These are phyloP conservation scores for Fusarium keratoplasticum DNA, from an alignment of 2,329 filamentous ascomycete genomes.

Conservation along the genomic window DNA sequence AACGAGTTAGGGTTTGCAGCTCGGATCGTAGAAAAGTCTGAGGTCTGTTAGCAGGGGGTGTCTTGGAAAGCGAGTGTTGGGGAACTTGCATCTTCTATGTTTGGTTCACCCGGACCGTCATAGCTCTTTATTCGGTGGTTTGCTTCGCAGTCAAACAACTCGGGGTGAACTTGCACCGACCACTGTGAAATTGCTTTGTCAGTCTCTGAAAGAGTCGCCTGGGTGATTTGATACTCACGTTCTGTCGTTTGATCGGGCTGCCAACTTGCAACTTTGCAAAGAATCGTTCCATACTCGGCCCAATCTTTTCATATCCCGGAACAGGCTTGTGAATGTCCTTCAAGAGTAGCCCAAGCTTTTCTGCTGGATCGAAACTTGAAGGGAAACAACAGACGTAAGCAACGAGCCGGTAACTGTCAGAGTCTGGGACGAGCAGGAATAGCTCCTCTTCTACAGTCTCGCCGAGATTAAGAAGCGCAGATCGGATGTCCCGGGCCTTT, in stretches of 20 bases:
- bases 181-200: constrained; percentile 21
- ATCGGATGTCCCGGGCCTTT: not conserved
- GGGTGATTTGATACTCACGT: constrained; percentile 49
- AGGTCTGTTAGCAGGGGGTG: not conserved
- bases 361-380: not conserved
- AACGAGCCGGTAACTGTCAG: constrained; percentile 55
- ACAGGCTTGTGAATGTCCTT: constrained; percentile 58
- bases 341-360: constrained; percentile 38
- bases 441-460: constrained; percentile 29
- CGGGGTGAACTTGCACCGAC: constrained; percentile 37
- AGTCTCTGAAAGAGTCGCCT: not conserved
- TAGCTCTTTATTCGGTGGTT: constrained; percentile 11
- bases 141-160: constrained; percentile 29
- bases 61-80: not conserved
- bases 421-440: constrained; percentile 23
- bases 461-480: constrained; percentile 17
- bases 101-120: constrained; percentile 5
- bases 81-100: constrained; percentile 10
- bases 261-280: constrained; percentile 61
- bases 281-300: constrained; percentile 65
- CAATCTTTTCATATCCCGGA: constrained; percentile 66
- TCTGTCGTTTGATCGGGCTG: constrained; percentile 61
- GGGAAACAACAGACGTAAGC: constrained; percentile 54
- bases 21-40: constrained; percentile 36
- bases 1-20: constrained; percentile 27